phyloP scores from a whole-genome alignment of 805 yeast genomes.

The Teunomyces gatunensis region DNA sequence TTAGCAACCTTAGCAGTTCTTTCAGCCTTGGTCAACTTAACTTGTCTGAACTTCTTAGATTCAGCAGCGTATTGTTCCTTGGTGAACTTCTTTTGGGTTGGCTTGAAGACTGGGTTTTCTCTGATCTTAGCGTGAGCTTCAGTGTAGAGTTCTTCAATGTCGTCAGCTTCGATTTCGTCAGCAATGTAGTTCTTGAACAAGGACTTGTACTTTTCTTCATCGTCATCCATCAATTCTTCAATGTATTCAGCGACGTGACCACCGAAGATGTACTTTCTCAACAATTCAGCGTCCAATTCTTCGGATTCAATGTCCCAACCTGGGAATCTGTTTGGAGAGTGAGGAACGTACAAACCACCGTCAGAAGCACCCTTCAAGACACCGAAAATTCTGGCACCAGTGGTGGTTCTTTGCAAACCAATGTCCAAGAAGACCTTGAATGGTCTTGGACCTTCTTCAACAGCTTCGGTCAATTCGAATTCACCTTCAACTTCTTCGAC shows the following conservation, averaged over 20 bases:
- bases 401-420: conserved; percentile 99
- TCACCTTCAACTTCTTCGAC: conserved; percentile 99
- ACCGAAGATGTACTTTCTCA: conserved; percentile 99
- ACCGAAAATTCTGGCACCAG: conserved; percentile 99
- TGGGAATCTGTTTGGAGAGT: conserved; percentile 99
- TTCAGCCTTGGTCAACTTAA: conserved; percentile 87
- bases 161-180: conserved; percentile 96
- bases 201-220: conserved; percentile 98
- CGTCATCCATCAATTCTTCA: conserved; percentile 99
- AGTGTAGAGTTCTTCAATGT: conserved; percentile 90
- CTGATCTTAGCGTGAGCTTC: conserved; percentile 96
- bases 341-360: conserved; percentile 99
- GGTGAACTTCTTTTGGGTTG: conserved; percentile 89
- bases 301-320: conserved; percentile 99
- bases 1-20: conserved; percentile 85
- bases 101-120: conserved; percentile 90
- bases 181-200: conserved; percentile 95
- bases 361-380: conserved; percentile 99
- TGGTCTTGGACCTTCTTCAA: conserved; percentile 99
- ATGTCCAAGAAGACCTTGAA: conserved; percentile 99
- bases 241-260: conserved; percentile 99
- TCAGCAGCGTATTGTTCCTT: conserved; percentile 98
- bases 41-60: conserved; percentile 88
- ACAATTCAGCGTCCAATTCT: conserved; percentile 95
- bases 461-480: conserved; percentile 97